Evolutionary conservation across 768 basidiomycete genomes (phyloP), one percentile per base, ranked within the genome.

Genomic region (Suillus occidentalis): DNA sequence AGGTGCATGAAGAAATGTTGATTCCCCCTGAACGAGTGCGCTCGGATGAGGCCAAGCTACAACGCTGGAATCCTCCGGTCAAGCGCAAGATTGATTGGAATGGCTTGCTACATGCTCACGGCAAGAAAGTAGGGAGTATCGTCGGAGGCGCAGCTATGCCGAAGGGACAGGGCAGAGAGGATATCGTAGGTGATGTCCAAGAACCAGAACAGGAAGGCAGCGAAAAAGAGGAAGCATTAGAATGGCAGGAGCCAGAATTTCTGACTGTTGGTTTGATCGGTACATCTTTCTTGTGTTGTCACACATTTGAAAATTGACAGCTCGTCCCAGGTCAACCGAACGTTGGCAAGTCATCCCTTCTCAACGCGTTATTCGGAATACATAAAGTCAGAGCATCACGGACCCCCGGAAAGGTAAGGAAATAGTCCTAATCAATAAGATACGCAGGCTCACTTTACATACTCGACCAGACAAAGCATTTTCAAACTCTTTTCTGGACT

Each of bases 401-500:
- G 64, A 95, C 91, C 0, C 93, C 94, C 1, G 94, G 94, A 60
- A 96, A 95, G 83, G 92, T 90, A 50, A 59, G 70, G 59, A 22
- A 61, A 22, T 50, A 16, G 34, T 55, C 13, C 52, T 63, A 31
- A 36, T 52, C 34, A 6, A 50, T 16, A 14, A 42, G 50, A 57
- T 28, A 52, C 60, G 62, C 7, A 61, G 3, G 28, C 43, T 28
- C 40, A 22, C 53, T 18, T 50, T 28, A 36, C 55, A 42, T 9
- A 59, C 57, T 13, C 36, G 28, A 25, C 4, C 67, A 91, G 93
- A 97, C 95, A 4, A 97, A 97, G 77, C 95, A 97, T 73, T 94
- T 95, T 72, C 94, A 98, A 75, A 98, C 96, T 0, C 84, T 97
- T 50, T 97, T 90, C 75, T 93, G 90, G 89, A 94, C 92, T 31